Conservation (phyloP, 1,139 yeast species). For the Lodderomyces elongisporus region DNA sequence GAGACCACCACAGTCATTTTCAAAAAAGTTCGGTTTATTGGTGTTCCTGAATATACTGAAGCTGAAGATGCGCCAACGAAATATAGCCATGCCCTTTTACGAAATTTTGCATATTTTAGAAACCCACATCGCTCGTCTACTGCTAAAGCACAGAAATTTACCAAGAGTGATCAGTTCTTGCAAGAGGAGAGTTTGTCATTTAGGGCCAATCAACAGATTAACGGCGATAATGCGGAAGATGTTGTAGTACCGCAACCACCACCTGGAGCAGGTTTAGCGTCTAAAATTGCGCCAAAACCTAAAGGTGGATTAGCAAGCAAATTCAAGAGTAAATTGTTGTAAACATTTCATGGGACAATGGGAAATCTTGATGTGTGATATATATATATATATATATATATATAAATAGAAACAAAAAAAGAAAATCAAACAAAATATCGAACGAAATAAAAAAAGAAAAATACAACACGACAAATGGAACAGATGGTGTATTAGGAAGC, state of each 20-base stretch:
- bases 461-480: too few species aligned
- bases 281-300: slow-evolving; percentile 1
- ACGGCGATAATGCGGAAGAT: slow-evolving; percentile 4
- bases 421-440: too few species aligned
- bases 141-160: slow-evolving; percentile 14
- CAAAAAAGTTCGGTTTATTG: slow-evolving; percentile 48
- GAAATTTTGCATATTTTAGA: slow-evolving; percentile 41
- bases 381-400: too few species aligned
- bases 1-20: slow-evolving; percentile 4
- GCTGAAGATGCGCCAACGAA: slow-evolving; percentile 55
- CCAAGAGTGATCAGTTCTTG: slow-evolving; percentile 40
- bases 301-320: slow-evolving; percentile 4
- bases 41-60: slow-evolving; percentile 48
- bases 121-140: slow-evolving; percentile 15
- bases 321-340: slow-evolving; percentile 5
- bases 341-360: too few species aligned
- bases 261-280: background rate
- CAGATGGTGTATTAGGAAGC: too few species aligned
- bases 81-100: slow-evolving; percentile 42
- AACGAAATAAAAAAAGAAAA: too few species aligned
- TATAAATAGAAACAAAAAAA: too few species aligned
- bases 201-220: slow-evolving; percentile 20
- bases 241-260: slow-evolving; percentile 2
- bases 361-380: too few species aligned
- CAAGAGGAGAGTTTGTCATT: slow-evolving; percentile 54